Conservation (phyloP, 805 yeast genomes). For the Lipomyces orientalis region DNA sequence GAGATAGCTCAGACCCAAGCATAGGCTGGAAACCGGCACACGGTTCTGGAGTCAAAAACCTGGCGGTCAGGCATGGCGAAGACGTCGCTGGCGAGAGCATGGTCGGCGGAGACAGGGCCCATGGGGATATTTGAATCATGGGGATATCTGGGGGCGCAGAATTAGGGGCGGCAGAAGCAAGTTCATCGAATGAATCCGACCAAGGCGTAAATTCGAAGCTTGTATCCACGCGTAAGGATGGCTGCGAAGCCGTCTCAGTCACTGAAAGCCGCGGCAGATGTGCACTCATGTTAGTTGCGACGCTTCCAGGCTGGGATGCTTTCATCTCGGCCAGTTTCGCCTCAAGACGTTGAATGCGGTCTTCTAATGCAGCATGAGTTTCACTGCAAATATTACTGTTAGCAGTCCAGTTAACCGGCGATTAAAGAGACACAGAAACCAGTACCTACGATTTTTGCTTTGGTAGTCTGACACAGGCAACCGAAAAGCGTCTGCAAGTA, state of each 20-base stretch:
- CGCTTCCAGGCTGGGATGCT: neutral
- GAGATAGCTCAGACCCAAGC: slow-evolving; percentile 3
- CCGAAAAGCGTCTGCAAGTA: slow-evolving; percentile 1
- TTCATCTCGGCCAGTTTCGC: neutral
- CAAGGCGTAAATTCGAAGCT: slow-evolving; percentile 1
- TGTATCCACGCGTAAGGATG: slow-evolving; percentile 2
- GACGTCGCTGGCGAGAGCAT: slow-evolving; percentile 6
- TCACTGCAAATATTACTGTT: neutral
- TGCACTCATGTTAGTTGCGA: neutral
- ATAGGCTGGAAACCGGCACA: neutral
- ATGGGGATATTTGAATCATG: slow-evolving; percentile 4
- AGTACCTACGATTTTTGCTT: slow-evolving; percentile 1
- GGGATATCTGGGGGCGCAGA: slow-evolving; percentile 4
- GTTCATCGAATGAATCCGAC: neutral
- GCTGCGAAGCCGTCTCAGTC: neutral
- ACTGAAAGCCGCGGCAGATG: slow-evolving; percentile 2
- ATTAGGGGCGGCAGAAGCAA: slow-evolving; percentile 2
- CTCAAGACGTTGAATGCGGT: slow-evolving; percentile 2
- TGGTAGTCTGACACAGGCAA: neutral
- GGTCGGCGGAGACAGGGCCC: neutral
- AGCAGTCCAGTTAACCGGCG: slow-evolving; percentile 3
- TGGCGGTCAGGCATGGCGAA: neutral
- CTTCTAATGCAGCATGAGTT: neutral
- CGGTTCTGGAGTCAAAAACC: slow-evolving; percentile 2
- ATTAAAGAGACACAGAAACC: neutral